A percentile compares a stretch with the other conserved stretches of the same genome.
Conservation (phyloP, 2,329 filamentous ascomycete species). For the Aspergillus unguis region DNA sequence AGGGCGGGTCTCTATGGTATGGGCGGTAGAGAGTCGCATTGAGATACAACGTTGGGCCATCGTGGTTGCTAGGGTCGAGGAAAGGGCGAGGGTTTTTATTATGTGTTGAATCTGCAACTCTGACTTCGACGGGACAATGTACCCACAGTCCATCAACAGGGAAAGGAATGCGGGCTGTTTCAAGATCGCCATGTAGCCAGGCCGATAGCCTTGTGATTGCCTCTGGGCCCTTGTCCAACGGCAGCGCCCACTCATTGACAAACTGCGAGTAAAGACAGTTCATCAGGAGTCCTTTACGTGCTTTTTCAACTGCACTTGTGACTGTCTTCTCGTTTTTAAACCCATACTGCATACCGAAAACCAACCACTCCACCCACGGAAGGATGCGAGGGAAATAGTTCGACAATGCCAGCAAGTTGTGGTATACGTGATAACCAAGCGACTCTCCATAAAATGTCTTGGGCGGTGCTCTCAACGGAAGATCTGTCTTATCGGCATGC, state of each 20-base stretch:
- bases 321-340: slow-evolving; percentile 65
- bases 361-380: slow-evolving; percentile 90
- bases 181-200: slow-evolving; percentile 76
- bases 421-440: slow-evolving; percentile 85
- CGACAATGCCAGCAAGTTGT: slow-evolving; percentile 78
- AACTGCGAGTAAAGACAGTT: slow-evolving; percentile 98
- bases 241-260: slow-evolving; percentile 97
- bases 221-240: slow-evolving; percentile 80
- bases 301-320: slow-evolving; percentile 74
- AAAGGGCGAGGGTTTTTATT: slow-evolving; percentile 55
- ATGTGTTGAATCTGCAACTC: slow-evolving; percentile 67
- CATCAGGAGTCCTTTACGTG: slow-evolving; percentile 79
- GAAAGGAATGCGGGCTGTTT: slow-evolving; percentile 72
- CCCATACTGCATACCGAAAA: slow-evolving; percentile 96
- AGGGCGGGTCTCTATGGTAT: slow-evolving; percentile 74
- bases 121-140: slow-evolving; percentile 89
- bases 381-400: slow-evolving; percentile 75
- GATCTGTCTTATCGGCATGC: slow-evolving; percentile 75
- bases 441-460: slow-evolving; percentile 75
- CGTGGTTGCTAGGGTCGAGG: slow-evolving; percentile 67
- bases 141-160: slow-evolving; percentile 75
- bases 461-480: slow-evolving; percentile 57
- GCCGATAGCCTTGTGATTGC: slow-evolving; percentile 76
- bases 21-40: slow-evolving; percentile 88
- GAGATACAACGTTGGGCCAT: slow-evolving; percentile 76